These are phyloP conservation scores for Zychaea mexicana DNA, from an alignment of 371 early-diverging fungal species.

Conservation along the genomic window DNA sequence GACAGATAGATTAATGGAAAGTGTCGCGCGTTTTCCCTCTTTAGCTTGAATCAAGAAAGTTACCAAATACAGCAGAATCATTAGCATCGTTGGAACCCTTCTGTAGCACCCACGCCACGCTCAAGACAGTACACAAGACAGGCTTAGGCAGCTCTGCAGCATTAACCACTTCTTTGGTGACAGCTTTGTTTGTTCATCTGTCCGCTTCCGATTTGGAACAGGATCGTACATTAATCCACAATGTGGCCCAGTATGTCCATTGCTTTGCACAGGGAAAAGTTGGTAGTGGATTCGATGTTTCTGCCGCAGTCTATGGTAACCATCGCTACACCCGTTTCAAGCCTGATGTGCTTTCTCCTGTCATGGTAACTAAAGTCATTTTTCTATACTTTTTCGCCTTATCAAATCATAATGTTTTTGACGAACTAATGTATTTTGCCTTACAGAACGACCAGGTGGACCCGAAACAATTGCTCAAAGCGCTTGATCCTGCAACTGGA, in stretches of 20 bases:
- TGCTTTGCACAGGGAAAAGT: slow-evolving; percentile 97
- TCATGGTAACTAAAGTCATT: slow-evolving; percentile 50
- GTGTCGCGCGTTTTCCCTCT: not conserved
- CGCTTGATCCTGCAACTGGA: slow-evolving; percentile 27
- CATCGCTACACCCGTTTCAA: slow-evolving; percentile 86
- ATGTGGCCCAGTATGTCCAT: slow-evolving; percentile 89
- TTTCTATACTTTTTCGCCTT: not conserved
- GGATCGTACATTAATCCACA: slow-evolving; percentile 68
- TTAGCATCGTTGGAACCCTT: slow-evolving; percentile 70
- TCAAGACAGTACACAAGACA: slow-evolving; percentile 89
- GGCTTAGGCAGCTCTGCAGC: slow-evolving; percentile 96
- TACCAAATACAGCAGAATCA: slow-evolving; percentile 59
- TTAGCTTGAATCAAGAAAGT: slow-evolving; percentile 44
- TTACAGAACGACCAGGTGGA: slow-evolving; percentile 32
- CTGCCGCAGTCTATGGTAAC: slow-evolving; percentile 88
- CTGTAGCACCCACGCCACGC: slow-evolving; percentile 64
- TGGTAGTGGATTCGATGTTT: slow-evolving; percentile 96
- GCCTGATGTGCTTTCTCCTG: slow-evolving; percentile 65
- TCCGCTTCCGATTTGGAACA: slow-evolving; percentile 30
- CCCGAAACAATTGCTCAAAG: slow-evolving; percentile 19
- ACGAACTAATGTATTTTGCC: no score
- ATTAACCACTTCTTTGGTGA: slow-evolving; percentile 86
- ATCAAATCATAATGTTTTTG: not conserved
- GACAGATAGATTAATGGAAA: no score
- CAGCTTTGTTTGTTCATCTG: slow-evolving; percentile 76